Evolutionary conservation across 305 asterid genomes (phyloP).

Genomic region (Ajuga reptans): DNA sequence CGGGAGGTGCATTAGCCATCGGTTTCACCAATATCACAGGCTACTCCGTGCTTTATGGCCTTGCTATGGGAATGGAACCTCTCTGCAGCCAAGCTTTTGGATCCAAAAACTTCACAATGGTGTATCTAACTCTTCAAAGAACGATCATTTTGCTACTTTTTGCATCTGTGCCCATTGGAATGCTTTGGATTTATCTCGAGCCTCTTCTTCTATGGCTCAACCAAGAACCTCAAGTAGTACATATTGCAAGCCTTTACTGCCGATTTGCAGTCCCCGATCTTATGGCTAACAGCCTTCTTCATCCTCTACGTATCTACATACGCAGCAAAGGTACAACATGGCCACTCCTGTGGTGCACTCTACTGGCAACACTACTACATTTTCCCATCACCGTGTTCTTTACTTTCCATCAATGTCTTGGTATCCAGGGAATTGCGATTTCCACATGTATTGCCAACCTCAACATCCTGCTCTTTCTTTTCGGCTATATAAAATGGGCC

Average conservation of each 20-base stretch:
- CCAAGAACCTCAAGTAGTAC: conserved; percentile 65
- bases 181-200: conserved; percentile 64
- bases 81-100: conserved; percentile 84
- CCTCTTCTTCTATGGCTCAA: conserved; percentile 60
- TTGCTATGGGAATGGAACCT: conserved; percentile 93
- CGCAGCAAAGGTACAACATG: conserved; percentile 73
- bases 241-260: conserved; percentile 61
- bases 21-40: conserved; percentile 90
- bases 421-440: conserved; percentile 64
- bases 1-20: conserved; percentile 88
- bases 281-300: conserved; percentile 59
- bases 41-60: conserved; percentile 70
- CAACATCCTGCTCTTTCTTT: conserved; percentile 48
- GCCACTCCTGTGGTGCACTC: conserved; percentile 76
- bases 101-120: conserved; percentile 48
- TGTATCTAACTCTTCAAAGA: conserved; percentile 51
- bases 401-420: conserved; percentile 56
- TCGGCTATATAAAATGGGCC: conserved; percentile 36
- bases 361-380: conserved; percentile 52
- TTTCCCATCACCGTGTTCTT: conserved; percentile 56
- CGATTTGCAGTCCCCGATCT: conserved; percentile 68
- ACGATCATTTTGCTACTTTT: conserved; percentile 55
- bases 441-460: conserved; percentile 50
- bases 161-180: conserved; percentile 58
- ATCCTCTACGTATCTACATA: conserved; percentile 68